Evolutionary conservation across 805 yeast genomes (phyloP).

Genomic region (Vanderwaltozyma tropicalis): DNA sequence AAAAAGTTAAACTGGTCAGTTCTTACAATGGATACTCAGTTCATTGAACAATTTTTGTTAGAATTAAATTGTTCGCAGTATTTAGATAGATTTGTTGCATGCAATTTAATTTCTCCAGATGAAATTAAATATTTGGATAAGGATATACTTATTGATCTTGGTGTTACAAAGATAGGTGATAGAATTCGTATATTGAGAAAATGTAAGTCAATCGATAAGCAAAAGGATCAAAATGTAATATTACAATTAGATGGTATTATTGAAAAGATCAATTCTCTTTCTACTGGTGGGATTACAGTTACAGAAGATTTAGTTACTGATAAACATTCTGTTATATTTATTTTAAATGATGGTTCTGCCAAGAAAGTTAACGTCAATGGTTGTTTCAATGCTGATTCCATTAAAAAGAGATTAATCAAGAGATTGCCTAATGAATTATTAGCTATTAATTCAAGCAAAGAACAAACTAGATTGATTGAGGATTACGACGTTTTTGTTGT

Average conservation of each 20-base stretch:
- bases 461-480: slow-evolving; percentile 20
- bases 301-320: slow-evolving; percentile 28
- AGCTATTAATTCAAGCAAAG: slow-evolving; percentile 9
- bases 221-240: slow-evolving; percentile 3
- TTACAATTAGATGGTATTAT: slow-evolving; percentile 15
- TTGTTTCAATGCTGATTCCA: slow-evolving; percentile 70
- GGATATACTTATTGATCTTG: slow-evolving; percentile 57
- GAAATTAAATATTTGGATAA: slow-evolving; percentile 38
- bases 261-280: slow-evolving; percentile 15
- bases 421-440: slow-evolving; percentile 31
- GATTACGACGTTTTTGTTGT: slow-evolving; percentile 54
- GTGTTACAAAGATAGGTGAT: slow-evolving; percentile 74
- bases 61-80: slow-evolving; percentile 18
- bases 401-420: slow-evolving; percentile 58
- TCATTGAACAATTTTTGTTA: slow-evolving; percentile 14
- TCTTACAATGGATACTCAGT: slow-evolving; percentile 5
- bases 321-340: slow-evolving; percentile 48
- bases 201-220: slow-evolving; percentile 32
- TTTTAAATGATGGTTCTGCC: slow-evolving; percentile 62
- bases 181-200: slow-evolving; percentile 58
- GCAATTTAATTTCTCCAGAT: slow-evolving; percentile 14
- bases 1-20: too few relatives aligned
- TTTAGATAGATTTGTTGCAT: slow-evolving; percentile 12
- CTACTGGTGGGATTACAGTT: slow-evolving; percentile 3
- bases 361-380: slow-evolving; percentile 63